Evolutionary conservation across 1,139 yeast species (phyloP).

Genomic region (Suhomyces choctaworum): DNA sequence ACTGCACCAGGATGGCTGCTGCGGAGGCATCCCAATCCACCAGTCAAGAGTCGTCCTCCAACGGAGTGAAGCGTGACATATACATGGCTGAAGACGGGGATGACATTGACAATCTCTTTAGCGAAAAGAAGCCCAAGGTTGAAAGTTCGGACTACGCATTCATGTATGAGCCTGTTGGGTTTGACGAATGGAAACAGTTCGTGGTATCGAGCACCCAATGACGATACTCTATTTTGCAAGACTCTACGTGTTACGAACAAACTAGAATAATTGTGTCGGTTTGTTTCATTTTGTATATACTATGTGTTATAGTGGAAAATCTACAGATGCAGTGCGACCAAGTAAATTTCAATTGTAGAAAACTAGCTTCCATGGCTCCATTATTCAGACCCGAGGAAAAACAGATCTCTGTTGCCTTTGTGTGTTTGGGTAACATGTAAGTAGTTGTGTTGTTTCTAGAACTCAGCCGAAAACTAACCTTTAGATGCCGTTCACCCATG

Average conservation of each 20-base stretch:
- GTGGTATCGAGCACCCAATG: conserved; percentile 21
- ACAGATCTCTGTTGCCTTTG: conserved; percentile 73
- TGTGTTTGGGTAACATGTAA: conserved; percentile 88
- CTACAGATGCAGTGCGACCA: no score
- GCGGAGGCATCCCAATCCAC: conserved; percentile 9
- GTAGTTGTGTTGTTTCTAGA: conserved; percentile 24
- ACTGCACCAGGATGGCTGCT: conserved; percentile 25
- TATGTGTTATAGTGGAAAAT: no score
- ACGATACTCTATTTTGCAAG: no score
- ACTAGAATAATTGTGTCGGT: no score
- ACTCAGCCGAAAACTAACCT: conserved; percentile 1
- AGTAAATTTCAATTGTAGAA: no score
- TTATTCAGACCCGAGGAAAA: conserved; percentile 24
- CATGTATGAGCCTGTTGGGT: conserved; percentile 37
- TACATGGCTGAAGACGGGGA: conserved; percentile 26
- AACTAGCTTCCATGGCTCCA: conserved; percentile 11
- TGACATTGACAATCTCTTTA: conserved; percentile 40
- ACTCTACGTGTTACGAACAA: no score
- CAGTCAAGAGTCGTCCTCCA: conserved; percentile 3
- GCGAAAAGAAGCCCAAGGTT: conserved; percentile 35
- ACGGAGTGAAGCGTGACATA: conserved; percentile 24
- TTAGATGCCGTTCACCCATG: conserved; percentile 93
- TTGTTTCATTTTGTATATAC: no score
- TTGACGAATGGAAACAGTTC: conserved; percentile 43
- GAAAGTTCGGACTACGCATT: conserved; percentile 24